Evolutionary conservation across 2,329 filamentous ascomycete genomes (phyloP).

Genomic region (Helminthosporium solani): DNA sequence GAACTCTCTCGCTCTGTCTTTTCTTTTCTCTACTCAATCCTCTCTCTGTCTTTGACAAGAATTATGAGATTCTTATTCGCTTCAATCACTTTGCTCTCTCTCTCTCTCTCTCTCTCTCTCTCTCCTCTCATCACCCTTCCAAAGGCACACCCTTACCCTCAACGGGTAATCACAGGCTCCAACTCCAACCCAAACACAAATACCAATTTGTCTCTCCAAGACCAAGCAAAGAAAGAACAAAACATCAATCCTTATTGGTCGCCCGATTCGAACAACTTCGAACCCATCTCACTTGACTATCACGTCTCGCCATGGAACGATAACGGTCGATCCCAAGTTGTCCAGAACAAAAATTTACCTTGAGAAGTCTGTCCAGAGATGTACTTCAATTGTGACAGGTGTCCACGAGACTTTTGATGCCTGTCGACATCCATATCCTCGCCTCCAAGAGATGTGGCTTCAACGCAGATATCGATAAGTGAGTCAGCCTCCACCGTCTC

Average conservation of each 20-base stretch:
- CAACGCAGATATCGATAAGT: background rate
- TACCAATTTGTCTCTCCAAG: background rate
- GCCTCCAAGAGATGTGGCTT: background rate
- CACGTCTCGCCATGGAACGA: background rate
- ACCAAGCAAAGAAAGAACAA: background rate
- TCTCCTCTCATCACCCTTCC: background rate
- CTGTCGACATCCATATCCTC: background rate
- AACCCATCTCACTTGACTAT: background rate
- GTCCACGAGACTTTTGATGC: background rate
- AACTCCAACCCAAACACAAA: background rate
- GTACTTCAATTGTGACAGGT: background rate
- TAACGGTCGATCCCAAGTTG: background rate
- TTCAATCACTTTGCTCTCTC: background rate
- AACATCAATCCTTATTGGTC: background rate
- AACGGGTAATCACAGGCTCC: background rate
- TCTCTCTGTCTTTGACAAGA: background rate
- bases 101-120: background rate
- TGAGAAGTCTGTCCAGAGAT: background rate
- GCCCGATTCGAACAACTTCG: background rate
- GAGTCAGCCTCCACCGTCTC: background rate
- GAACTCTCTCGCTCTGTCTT: background rate
- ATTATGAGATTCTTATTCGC: background rate
- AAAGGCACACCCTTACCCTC: background rate
- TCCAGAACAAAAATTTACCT: background rate
- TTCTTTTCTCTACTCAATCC: background rate